phyloP scores from a whole-genome alignment of 805 yeast species.

The Barnettozyma sp. region DNA sequence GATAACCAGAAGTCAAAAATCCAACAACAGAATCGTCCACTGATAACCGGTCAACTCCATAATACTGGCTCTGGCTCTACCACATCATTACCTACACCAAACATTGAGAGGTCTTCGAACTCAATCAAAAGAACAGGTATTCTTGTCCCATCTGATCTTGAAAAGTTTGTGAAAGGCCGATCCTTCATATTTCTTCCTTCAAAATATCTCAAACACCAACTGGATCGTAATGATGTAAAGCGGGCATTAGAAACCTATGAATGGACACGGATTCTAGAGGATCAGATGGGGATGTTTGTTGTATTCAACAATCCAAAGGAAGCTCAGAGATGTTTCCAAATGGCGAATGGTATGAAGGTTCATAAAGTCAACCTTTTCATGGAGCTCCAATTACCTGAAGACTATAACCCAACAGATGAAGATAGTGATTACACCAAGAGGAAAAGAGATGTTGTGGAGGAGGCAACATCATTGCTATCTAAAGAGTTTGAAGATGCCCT shows the following conservation, averaged over 20 bases:
- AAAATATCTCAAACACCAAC: slow-evolving; percentile 32
- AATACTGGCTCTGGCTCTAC: too few relatives aligned
- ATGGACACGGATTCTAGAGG: slow-evolving; percentile 61
- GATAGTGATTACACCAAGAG: slow-evolving; percentile 9
- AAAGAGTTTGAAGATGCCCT: slow-evolving; percentile 60
- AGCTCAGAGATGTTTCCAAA: slow-evolving; percentile 51
- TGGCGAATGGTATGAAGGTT: slow-evolving; percentile 52
- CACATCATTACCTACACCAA: slow-evolving; percentile 13
- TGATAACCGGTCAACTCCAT: too few relatives aligned
- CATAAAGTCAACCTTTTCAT: slow-evolving; percentile 44
- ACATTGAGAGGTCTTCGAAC: too few relatives aligned
- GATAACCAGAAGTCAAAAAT: not conserved
- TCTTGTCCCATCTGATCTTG: slow-evolving; percentile 42
- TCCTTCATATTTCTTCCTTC: slow-evolving; percentile 53
- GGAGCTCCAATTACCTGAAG: slow-evolving; percentile 36
- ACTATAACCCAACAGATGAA: slow-evolving; percentile 14
- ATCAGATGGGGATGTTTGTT: slow-evolving; percentile 58
- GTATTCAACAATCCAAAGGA: slow-evolving; percentile 57
- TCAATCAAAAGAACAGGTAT: too few relatives aligned
- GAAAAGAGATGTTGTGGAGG: slow-evolving; percentile 40
- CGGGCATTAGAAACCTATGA: slow-evolving; percentile 49
- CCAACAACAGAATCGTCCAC: slow-evolving; percentile 1
- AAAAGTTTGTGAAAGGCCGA: slow-evolving; percentile 43
- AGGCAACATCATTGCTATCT: slow-evolving; percentile 50
- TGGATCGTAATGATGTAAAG: slow-evolving; percentile 52